Base-by-base conservation (phyloP, 176 grass and related monocot genomes). In the Metroxylon sagu region DNA sequence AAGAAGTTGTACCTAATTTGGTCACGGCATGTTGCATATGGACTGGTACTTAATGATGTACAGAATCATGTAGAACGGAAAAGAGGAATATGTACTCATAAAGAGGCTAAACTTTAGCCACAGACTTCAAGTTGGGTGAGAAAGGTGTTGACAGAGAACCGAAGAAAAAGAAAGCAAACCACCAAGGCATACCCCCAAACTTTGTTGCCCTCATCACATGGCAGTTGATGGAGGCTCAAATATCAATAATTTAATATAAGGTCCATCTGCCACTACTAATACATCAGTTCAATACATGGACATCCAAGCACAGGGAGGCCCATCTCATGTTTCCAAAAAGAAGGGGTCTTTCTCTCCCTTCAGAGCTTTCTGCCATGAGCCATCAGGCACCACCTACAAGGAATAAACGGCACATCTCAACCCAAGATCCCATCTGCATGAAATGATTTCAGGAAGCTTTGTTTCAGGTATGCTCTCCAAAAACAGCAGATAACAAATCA, bases 151-250 rank as follows among this genome's bases (percentile, higher is more conserved):
- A 71, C 25, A 29, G 25, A 49, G 21, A 59, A 52, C 6, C 4
- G 23, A 60, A 17, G 43, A 71, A 60, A 60, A 50, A 5, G 55
- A 70, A 50, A 50, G 56, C 39, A 59, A 60, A 71, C 56, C 55
- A 65, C 23, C 39, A 69, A 48, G 53, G 14, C 27, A 28, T 57
- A 5, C 12, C 28, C 58, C 56, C 43, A 71, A 19, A 54, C 50
- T 67, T 43, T 14, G 8, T 6, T 43, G 35, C 8, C 12, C 35
- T 67, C 25, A 49, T 35, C 39, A 18, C 5, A 60, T 28, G 55
- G 29, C 5, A 71, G 39, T 71, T 71, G 68, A 50, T 51, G 52
- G 19, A 49, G 25, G 23, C 23, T 71, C 29, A 60, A 7, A 50
- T 60, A 26, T 30, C 4, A 27, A 71, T 29, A 19, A 15, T 14